Evolutionary conservation across 192 early-diverging fungal species (phyloP), one percentile per base, ranked within the genome.

Genomic region (Helicostylum pulchrum): DNA sequence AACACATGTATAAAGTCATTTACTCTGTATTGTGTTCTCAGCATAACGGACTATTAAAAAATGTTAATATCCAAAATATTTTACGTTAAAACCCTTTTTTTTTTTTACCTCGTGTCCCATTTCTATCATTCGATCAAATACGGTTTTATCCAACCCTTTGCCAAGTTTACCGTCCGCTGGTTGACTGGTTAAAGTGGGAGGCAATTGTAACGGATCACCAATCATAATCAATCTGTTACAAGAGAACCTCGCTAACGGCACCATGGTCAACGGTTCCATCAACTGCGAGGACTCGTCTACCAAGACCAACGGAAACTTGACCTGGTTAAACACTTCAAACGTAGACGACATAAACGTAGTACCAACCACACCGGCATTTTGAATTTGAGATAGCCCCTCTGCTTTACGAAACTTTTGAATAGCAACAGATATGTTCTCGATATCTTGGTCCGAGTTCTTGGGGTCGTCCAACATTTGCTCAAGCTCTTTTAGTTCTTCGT

Each of bases 281-380:
- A 96, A 83, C 72, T 97, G 92, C 34, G 86, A 89, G 6, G 86
- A 86, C 68, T 97, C 95, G 66, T 97, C 95, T 12, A 97, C 74
- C 14, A 97, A 84, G 4, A 93, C 80, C 7, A 96, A 71, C 1
- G 90, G 84, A 59, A 86, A 84, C 2, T 68, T 42, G 8, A 72
- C 66, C 2, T 77, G 67, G 36, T 84, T 80, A 23, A 97, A 66
- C 2, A 85, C 71, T 30, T 92, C 92, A 62, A 91, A 90, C 0
- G 78, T 76, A 2, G 93, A 88, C 0, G 95, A 90, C 17, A 87
- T 71, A 61, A 94, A 95, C 0, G 95, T 97, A 0, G 83, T 85
- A 7, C 92, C 91, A 63, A 91, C 59, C 17, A 91, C 79, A 65
- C 86, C 61, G 15, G 77, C 70, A 32, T 70, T 68, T 57, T 67